Evolutionary conservation across 805 yeast genomes (phyloP), one percentile per base, ranked within the genome.

Genomic region (Sugiyamaella qingdaonensis): DNA sequence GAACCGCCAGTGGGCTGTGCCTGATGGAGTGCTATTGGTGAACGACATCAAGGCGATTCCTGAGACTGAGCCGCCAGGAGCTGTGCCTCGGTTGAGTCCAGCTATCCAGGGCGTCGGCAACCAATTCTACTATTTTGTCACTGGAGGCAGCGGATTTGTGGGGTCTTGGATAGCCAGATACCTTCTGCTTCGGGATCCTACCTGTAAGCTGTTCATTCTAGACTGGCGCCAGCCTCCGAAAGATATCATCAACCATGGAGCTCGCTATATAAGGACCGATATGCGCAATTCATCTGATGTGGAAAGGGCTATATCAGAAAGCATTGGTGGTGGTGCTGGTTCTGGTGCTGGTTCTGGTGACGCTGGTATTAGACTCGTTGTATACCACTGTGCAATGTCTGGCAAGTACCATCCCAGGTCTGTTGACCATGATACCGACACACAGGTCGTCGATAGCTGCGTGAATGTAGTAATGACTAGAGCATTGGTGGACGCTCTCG

Each of bases 131-230:
- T 65, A 63, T 51, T 48, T 65, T 11, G 48, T 65, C n/a, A 56
- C 60, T 7, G 68, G 68, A 1, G 69, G 68, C 18, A 52, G 60
- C n/a, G 68, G 68, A 9, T 65, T 64, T 46, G 33, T 56, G 24
- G 69, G 69, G 7, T 60, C 68, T 2, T 65, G 69, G 69, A 54
- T 65, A 11, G 64, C 59, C 27, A 58, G 69, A 9, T 65, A 62
- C 41, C 56, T 65, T 29, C 42, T 63, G 14, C 57, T 62, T 9
- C 60, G 69, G 2, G 60, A 59, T 7, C 66, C 64, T 16, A 39
- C 27, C 11, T 16, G 13, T 11, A 46, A 54, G 10, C 60, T 64
- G n/a, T 43, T 49, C 24, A 31, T 64, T 2, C 33, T 64, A 2
- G 68, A 65, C 49, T 32, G 35, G 10, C 14, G 14, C 4, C 55